phyloP scores from a whole-genome alignment of 164 flowering plant species.

The Magnolia changhungtana region DNA sequence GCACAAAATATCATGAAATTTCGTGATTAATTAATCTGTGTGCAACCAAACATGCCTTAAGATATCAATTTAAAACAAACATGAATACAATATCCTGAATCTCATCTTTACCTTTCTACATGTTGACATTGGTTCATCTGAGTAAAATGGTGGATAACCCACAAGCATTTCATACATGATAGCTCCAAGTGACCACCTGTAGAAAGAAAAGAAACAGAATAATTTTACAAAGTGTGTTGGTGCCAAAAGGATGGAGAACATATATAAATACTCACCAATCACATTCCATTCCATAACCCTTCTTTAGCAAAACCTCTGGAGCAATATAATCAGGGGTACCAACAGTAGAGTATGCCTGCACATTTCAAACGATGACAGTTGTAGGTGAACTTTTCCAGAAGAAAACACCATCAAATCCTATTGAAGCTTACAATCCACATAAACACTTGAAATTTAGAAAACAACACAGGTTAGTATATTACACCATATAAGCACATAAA shows the following conservation, averaged over 20 bases:
- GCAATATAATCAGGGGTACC: constrained; percentile 99
- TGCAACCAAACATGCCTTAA: background rate
- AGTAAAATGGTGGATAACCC: constrained; percentile 96
- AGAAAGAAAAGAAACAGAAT: background rate
- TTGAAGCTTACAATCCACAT: background rate
- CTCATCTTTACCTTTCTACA: constrained; percentile 71
- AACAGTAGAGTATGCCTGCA: constrained; percentile 96
- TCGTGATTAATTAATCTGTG: no score
- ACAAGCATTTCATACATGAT: constrained; percentile 99
- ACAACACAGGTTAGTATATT: background rate
- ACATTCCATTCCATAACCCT: constrained; percentile 99
- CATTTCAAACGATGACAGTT: background rate
- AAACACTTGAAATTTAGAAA: background rate
- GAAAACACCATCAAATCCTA: no score
- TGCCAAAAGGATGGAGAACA: background rate
- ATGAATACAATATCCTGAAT: background rate
- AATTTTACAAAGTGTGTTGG: background rate
- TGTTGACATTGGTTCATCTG: constrained; percentile 97
- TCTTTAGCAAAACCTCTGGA: constrained; percentile 92
- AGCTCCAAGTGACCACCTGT: constrained; percentile 99
- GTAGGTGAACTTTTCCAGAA: background rate
- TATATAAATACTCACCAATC: constrained; percentile 55
- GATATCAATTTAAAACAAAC: background rate
- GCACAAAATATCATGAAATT: no score
- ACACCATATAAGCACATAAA: background rate